These are phyloP conservation scores for Colletotrichum graminicola DNA, from an alignment of 2,329 filamentous ascomycete genomes.

Conservation along the genomic window DNA sequence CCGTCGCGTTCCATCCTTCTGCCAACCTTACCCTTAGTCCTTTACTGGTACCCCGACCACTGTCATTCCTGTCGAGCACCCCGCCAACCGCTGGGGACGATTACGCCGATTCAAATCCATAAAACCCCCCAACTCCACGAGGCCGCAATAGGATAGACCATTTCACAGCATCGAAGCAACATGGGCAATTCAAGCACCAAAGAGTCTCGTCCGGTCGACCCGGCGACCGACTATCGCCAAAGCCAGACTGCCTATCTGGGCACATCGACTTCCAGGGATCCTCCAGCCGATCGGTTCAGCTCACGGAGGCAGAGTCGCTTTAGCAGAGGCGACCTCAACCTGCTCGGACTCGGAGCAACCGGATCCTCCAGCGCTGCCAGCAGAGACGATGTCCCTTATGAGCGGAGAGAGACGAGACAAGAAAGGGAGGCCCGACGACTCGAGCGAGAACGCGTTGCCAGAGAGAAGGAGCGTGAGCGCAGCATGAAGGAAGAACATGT, in stretches of 20 bases:
- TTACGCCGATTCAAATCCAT: background rate
- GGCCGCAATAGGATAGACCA: background rate
- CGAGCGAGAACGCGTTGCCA: conserved; percentile 81
- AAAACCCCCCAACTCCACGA: background rate
- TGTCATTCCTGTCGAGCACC: background rate
- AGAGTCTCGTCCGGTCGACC: conserved; percentile 50
- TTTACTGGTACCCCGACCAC: background rate
- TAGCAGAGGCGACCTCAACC: conserved; percentile 60
- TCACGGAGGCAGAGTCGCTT: conserved; percentile 42
- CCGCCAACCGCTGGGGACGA: background rate
- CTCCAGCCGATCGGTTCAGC: conserved; percentile 23
- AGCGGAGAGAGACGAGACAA: conserved; percentile 87
- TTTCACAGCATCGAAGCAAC: conserved; percentile 1
- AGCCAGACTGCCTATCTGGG: conserved; percentile 36
- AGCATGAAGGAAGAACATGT: conserved; percentile 94
- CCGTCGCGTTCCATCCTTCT: background rate
- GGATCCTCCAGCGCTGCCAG: conserved; percentile 53
- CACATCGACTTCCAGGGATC: conserved; percentile 23
- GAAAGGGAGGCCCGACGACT: conserved; percentile 89
- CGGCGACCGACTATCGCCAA: conserved; percentile 36
- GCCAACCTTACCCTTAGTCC: background rate
- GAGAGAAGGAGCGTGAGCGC: conserved; percentile 87
- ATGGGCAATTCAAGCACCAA: conserved; percentile 58
- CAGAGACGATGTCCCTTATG: conserved; percentile 60
- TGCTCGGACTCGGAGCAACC: conserved; percentile 58